Percentiles rank a stretch among this genome's conserved stretches.
Evolutionary conservation across 1,284 basidiomycete genomes (phyloP).

Genomic region (Retiboletus fuscus): DNA sequence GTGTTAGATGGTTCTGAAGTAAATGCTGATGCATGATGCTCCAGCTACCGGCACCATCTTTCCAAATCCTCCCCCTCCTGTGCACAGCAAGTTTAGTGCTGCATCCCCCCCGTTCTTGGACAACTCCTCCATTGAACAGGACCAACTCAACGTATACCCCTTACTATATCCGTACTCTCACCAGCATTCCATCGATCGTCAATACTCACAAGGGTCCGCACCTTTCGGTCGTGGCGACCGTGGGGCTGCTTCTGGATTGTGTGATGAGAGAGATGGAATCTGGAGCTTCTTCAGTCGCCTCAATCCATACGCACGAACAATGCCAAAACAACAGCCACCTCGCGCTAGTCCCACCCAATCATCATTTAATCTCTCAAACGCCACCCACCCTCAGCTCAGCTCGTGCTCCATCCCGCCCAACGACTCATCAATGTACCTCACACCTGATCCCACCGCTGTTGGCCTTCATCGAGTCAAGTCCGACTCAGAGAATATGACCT

Average conservation of each 20-base stretch:
- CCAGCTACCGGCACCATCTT: background rate
- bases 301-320: background rate
- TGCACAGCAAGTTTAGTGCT: conserved; percentile 10
- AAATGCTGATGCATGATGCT: background rate
- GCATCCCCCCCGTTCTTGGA: conserved; percentile 9
- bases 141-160: background rate
- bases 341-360: conserved; percentile 37
- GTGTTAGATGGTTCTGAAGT: background rate
- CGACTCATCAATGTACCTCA: conserved; percentile 55
- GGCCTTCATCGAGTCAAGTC: conserved; percentile 64
- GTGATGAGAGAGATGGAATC: background rate
- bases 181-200: background rate
- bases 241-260: background rate
- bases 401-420: conserved; percentile 38
- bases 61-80: background rate
- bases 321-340: conserved; percentile 40
- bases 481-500: conserved; percentile 67
- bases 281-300: background rate
- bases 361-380: conserved; percentile 42
- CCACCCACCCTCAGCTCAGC: conserved; percentile 44
- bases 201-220: background rate
- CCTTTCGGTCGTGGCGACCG: background rate
- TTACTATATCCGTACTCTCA: background rate
- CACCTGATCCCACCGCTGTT: conserved; percentile 53
- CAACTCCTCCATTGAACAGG: conserved; percentile 2